These are phyloP conservation scores for Babesia divergens DNA, from an alignment of 169 alveolate genomes.

Conservation along the genomic window DNA sequence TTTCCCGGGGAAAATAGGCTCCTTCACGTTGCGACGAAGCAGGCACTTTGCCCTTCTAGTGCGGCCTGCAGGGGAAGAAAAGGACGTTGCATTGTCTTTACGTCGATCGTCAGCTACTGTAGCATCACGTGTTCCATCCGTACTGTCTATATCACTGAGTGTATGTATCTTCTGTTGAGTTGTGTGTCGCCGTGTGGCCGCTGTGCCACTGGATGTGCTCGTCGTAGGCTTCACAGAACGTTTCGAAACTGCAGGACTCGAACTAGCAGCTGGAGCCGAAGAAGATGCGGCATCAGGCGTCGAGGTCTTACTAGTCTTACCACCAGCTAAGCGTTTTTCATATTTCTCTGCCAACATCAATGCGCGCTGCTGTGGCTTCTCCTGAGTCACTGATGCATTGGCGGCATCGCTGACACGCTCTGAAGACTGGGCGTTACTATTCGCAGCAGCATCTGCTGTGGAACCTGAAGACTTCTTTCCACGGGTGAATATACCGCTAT, in stretches of 20 bases:
- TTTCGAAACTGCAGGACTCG: background rate
- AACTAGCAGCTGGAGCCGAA: background rate
- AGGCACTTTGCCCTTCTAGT: background rate
- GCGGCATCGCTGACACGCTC: background rate
- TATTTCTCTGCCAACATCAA: slow-evolving; percentile 14
- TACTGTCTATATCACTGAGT: background rate
- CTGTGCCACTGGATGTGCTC: no score
- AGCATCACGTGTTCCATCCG: background rate
- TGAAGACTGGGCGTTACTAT: background rate
- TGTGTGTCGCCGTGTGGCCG: background rate
- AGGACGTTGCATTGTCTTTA: background rate
- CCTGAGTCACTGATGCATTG: background rate
- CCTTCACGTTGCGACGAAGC: background rate
- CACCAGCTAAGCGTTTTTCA: slow-evolving; percentile 4
- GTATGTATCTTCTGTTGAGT: background rate
- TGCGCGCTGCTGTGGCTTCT: slow-evolving; percentile 6
- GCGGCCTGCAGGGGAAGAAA: no score
- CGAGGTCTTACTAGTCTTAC: background rate
- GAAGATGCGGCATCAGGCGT: background rate
- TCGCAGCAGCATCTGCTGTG: background rate
- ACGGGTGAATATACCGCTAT: background rate
- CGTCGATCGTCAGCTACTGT: background rate
- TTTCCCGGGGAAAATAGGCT: slow-evolving; percentile 7
- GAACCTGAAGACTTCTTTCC: background rate
- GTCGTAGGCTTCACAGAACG: no score